Conservation (phyloP, 129 eudicot species). For the Erigeron canadensis region DNA sequence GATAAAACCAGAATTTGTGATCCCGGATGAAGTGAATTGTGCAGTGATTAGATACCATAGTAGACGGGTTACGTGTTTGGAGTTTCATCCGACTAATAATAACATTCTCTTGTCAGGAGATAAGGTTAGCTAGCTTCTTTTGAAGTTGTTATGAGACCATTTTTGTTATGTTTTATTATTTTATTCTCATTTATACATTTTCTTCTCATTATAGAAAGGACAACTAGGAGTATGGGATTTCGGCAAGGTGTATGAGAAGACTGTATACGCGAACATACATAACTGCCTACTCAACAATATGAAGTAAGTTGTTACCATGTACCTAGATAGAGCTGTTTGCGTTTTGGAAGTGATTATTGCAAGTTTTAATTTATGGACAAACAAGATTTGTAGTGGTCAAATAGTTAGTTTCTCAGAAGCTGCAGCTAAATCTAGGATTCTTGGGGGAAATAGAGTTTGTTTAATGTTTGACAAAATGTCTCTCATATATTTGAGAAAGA, state of each 20-base stretch:
- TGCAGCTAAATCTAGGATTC: too few relatives aligned
- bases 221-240: conserved; percentile 98
- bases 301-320: conserved; percentile 54
- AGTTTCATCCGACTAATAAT: conserved; percentile 85
- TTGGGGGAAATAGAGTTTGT: too few relatives aligned
- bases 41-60: conserved; percentile 95
- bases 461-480: not conserved
- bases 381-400: too few relatives aligned
- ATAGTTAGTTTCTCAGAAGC: too few relatives aligned
- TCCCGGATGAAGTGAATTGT: conserved; percentile 81
- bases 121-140: conserved; percentile 51
- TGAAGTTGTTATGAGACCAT: not conserved
- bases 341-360: too few relatives aligned
- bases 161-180: not conserved
- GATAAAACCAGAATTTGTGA: conserved; percentile 74
- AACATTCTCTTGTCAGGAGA: conserved; percentile 92
- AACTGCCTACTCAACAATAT: conserved; percentile 78
- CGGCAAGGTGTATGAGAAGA: conserved; percentile 65
- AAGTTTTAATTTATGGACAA: too few relatives aligned
- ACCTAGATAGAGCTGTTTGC: not conserved
- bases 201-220: conserved; percentile 63
- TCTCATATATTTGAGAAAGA: not conserved
- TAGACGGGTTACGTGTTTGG: conserved; percentile 92
- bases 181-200: conserved; percentile 2
- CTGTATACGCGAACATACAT: conserved; percentile 80